Evolutionary conservation across 768 basidiomycete species (phyloP), one percentile per base, ranked within the genome.

Genomic region (Nidularia sp.): DNA sequence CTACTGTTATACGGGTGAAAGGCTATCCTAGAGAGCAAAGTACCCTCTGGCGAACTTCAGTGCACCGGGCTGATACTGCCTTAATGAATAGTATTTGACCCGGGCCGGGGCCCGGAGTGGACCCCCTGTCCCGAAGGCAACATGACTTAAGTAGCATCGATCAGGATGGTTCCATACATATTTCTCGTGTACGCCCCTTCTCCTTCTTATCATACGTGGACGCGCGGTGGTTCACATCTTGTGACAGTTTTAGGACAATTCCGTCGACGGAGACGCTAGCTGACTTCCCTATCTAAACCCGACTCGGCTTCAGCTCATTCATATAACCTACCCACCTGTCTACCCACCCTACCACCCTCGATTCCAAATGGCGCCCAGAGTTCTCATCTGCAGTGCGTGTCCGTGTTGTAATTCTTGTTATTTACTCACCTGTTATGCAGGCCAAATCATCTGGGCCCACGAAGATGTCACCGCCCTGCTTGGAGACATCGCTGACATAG

Each of bases 361-460:
- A 25, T 32, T 31, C 25, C 12, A 48, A 10, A 48, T 48, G 54
- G 50, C 45, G 47, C 68, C 70, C n/a, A 65, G 66, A 25, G 50
- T 75, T 31, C 59, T 75, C 41, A 70, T 75, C 49, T 75, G 73
- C 64, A 69, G 73, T 72, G 50, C 18, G 18, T 18, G 18, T 18
- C 18, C 18, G 18, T 18, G 18, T 18, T 18, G 18, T 18, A 18
- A 7, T 12, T 47, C 50, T 25, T 39, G 8, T 45, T 34, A 47
- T 42, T 12, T n/a, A 3, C n/a, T 46, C 18, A 35, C 34, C 2
- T 12, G 39, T 47, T 9, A 34, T 33, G 13, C 60, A 90, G 90
- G 83, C 49, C 69, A 81, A 54, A 80, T 93, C 52, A 77, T 86
- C 32, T 94, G 91, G 91, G 90, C 92, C 0, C 83, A 88, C 54